Conservation (phyloP, 768 basidiomycete genomes). For the Cubamyces sp. region DNA sequence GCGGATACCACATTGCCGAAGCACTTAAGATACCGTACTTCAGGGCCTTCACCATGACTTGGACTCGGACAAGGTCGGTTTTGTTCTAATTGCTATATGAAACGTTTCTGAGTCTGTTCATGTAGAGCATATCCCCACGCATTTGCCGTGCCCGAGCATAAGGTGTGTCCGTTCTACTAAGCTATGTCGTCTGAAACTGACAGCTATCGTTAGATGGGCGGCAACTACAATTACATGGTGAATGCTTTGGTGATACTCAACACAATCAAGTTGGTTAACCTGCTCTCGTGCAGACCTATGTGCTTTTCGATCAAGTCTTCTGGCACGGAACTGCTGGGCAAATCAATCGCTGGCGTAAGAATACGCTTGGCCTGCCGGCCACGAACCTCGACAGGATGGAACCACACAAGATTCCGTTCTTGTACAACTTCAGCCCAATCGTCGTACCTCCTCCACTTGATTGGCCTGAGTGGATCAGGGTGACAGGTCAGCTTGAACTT, state of each 20-base stretch:
- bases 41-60: constrained; percentile 96
- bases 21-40: constrained; percentile 93
- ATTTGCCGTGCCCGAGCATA: constrained; percentile 95
- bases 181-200: background rate
- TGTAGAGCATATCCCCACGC: constrained; percentile 95
- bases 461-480: constrained; percentile 98
- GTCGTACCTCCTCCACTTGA: constrained; percentile 93
- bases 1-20: constrained; percentile 95
- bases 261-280: background rate
- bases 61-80: constrained; percentile 82
- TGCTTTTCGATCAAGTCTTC: constrained; percentile 97
- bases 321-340: constrained; percentile 95
- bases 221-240: constrained; percentile 98
- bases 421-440: constrained; percentile 95
- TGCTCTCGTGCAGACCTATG: constrained; percentile 65
- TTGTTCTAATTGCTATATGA: background rate
- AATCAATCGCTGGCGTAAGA: constrained; percentile 91
- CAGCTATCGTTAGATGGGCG: constrained; percentile 74
- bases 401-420: constrained; percentile 95
- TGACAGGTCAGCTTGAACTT: constrained; percentile 62
- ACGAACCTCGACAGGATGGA: constrained; percentile 96
- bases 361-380: constrained; percentile 71
- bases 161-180: constrained; percentile 50
- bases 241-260: background rate
- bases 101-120: background rate